Evolutionary conservation across 352 stramenopile genomes (phyloP).

Genomic region (Globisporangium megalacanthum): DNA sequence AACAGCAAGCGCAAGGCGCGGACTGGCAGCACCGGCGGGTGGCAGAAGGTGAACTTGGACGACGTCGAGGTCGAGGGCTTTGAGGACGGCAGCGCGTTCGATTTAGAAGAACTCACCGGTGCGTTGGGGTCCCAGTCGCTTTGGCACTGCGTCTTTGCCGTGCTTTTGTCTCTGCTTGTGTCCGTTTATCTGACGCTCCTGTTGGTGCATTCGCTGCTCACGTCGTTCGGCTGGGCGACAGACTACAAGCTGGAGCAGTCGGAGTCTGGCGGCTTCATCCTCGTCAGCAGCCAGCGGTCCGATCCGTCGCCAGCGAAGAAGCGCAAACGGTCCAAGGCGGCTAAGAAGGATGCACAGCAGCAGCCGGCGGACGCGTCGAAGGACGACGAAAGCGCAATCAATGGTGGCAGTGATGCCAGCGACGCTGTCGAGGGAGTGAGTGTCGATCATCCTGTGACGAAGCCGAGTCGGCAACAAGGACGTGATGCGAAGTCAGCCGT

Average conservation of each 20-base stretch:
- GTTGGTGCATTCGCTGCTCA: background rate
- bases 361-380: constrained; percentile 2
- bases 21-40: constrained; percentile 23
- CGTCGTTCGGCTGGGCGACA: background rate
- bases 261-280: constrained; percentile 46
- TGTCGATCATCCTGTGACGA: background rate
- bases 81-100: constrained; percentile 78
- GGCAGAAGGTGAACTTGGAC: constrained; percentile 67
- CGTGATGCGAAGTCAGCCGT: too few relatives aligned
- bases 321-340: constrained; percentile 42
- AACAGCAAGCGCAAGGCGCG: constrained; percentile 70
- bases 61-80: constrained; percentile 79
- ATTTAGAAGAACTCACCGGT: constrained; percentile 82
- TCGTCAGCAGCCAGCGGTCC: constrained; percentile 30
- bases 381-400: constrained; percentile 2
- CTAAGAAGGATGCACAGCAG: constrained; percentile 12
- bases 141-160: too few relatives aligned
- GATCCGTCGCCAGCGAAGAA: constrained; percentile 30
- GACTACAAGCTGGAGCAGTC: constrained; percentile 61
- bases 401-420: constrained; percentile 4
- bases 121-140: background rate
- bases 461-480: too few relatives aligned
- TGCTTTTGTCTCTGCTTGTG: background rate
- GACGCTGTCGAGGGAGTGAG: background rate
- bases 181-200: background rate